Evolutionary conservation across 2,329 filamentous ascomycete genomes (phyloP).

Genomic region (Neonectria hederae): DNA sequence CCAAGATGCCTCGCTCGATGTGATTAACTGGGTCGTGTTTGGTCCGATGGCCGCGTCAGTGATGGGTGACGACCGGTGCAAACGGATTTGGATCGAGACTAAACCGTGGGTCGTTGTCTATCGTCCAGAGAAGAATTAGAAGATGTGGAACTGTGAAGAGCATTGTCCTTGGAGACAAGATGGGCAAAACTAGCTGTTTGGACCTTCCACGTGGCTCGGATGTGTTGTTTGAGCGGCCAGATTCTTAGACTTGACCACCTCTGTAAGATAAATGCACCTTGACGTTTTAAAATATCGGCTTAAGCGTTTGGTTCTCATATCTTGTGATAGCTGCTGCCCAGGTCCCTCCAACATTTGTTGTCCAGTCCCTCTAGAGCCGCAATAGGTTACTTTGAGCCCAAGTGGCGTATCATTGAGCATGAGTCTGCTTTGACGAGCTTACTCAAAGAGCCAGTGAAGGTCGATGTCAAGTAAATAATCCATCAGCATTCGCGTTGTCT

Average conservation of each 20-base stretch:
- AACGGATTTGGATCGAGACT: neutral
- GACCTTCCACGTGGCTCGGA: no score
- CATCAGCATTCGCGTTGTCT: neutral
- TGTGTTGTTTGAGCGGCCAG: neutral
- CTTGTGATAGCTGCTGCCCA: neutral
- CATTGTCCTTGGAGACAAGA: no score
- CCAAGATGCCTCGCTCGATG: neutral
- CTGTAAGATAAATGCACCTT: neutral
- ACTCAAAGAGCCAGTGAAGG: neutral
- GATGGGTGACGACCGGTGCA: neutral
- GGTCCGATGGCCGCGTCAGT: neutral
- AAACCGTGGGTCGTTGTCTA: neutral
- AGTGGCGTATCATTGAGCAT: neutral
- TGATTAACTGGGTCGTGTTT: neutral
- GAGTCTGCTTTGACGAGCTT: neutral
- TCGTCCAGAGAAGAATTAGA: neutral
- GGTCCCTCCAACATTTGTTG: no score
- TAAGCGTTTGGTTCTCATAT: neutral
- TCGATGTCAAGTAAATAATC: neutral
- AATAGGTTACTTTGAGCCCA: neutral
- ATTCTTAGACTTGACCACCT: neutral
- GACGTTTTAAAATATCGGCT: neutral
- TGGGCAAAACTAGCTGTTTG: no score
- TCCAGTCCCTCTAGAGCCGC: no score
- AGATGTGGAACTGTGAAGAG: neutral